Evolutionary conservation across 306 rosid species (phyloP), one percentile per base, ranked within the genome.

Genomic region (Clitoria ternatea): DNA sequence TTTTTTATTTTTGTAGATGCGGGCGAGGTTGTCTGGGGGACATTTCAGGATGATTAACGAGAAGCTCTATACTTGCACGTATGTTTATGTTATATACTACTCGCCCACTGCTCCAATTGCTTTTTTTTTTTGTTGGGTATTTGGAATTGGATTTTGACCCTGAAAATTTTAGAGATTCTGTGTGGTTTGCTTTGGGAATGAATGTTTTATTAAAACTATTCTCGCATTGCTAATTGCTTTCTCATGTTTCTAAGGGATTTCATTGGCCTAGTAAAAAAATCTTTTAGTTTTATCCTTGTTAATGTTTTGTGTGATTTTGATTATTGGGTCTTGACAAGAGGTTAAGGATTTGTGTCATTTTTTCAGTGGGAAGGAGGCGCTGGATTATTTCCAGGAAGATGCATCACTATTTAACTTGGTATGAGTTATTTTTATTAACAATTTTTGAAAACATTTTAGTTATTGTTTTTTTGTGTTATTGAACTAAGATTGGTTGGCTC

Each of bases 1-100:
- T 29, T 5, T 6, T 29, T 19, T 45, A 50, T 70, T 33, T 60
- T 6, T 69, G 75, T 79, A 92, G 98, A 94, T 94, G 98, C 85
- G 82, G 47, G 97, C 90, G 6, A 84, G 86, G 74, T 81, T 94
- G 56, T 84, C 97, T 2, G 98, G 98, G 40, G 97, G 98, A 8
- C 97, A 94, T 69, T 94, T 94, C 78, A 85, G 98, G 81, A 94
- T 89, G 98, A 74, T 94, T 39, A 94, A 94, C 57, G 98, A 94
- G 80, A 94, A 94, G 88, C 92, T 94, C 64, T 94, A 94, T 80
- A 94, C 97, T 82, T 89, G 97, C 98, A 82, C 94, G 98, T 90
- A 86, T 45, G 69, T 55, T 54, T 1, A 0, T 70, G 32, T 50
- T 66, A 3, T 64, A 24, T 61, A 32, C 19, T 5, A 40, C 5